A percentile compares a stretch with the other conserved stretches of the same genome.
These are phyloP conservation scores for Leccinum fuscescens DNA, from an alignment of 1,284 basidiomycete species.

Conservation along the genomic window DNA sequence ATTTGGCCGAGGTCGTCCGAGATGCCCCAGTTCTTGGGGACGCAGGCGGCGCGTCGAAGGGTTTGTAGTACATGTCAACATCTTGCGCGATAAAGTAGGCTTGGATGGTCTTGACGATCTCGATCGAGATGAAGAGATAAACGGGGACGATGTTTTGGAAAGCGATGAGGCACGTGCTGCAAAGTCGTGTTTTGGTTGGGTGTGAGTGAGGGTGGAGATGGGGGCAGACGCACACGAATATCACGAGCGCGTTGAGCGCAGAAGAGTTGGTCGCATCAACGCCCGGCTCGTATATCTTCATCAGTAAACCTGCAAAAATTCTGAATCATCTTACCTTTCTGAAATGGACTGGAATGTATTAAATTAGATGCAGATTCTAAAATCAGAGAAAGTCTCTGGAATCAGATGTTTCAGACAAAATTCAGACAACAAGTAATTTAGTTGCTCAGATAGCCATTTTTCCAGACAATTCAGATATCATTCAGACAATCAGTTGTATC, in stretches of 20 bases:
- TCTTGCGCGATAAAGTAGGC: conserved; percentile 97
- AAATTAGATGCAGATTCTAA: background rate
- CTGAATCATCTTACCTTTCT: background rate
- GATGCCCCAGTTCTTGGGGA: conserved; percentile 98
- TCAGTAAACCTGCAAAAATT: background rate
- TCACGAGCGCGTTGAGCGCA: conserved; percentile 81
- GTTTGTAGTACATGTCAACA: conserved; percentile 93
- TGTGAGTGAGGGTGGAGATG: background rate
- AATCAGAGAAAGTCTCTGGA: background rate
- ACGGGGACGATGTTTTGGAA: conserved; percentile 99
- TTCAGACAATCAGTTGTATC: background rate
- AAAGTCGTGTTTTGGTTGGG: background rate
- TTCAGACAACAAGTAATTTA: background rate
- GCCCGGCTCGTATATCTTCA: conserved; percentile 66
- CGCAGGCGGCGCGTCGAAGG: conserved; percentile 80
- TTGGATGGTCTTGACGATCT: conserved; percentile 97
- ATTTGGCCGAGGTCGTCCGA: conserved; percentile 98
- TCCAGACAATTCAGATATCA: background rate
- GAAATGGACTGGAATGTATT: background rate
- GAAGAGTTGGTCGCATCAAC: conserved; percentile 61
- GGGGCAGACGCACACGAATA: conserved; percentile 72
- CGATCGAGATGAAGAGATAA: conserved; percentile 96
- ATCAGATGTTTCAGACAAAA: background rate
- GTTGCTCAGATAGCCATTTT: background rate
- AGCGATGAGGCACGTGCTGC: conserved; percentile 82